Evolutionary conservation across 192 early-diverging fungal genomes (phyloP), one percentile per base, ranked within the genome.

Genomic region (Lunasporangiospora selenospora): DNA sequence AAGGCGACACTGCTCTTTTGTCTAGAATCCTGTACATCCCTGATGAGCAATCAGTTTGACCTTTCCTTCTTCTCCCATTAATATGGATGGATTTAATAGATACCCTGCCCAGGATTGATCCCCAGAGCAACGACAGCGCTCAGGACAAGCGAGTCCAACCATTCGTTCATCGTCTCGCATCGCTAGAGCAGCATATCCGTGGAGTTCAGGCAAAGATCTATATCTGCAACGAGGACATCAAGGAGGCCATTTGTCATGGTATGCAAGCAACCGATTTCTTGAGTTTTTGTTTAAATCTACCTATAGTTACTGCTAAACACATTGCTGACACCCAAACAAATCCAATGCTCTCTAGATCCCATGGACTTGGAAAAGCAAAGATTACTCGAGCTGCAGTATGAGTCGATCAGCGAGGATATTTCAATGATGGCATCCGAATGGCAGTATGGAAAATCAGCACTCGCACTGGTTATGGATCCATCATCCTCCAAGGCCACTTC

Each of bases 181-280:
- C 59, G 6, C 34, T 83, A 30, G 81, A 85, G 45, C 81, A 83
- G 40, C 78, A 83, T 49, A 60, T 82, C 40, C 77, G 85, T 41
- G 80, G 80, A 7, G 69, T 84, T 39, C 82, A 84, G 55, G 85
- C 85, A 15, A 84, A 83, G 44, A 58, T 86, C 34, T 84, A 80
- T 49, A 67, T 86, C 41, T 82, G 82, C 44, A 80, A 79, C 40
- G 85, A 86, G 21, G 85, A 84, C 64, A 75, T 73, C 57, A 29
- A 62, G 75, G 41, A 75, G 67, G 63, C 60, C 54, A 23, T 65
- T 45, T 48, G 55, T 39, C 43, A 52, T 40, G 54, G 67, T 73
- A 67, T 48, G 43, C 41, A 36, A 6, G 12, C 13, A 44, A n/a
- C 0, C 12, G 34, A 19, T n/a, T n/a, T n/a, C 15, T 15, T 15